Conservation (phyloP, 176 grass and related monocot species). For the Pontederia paniculata region DNA sequence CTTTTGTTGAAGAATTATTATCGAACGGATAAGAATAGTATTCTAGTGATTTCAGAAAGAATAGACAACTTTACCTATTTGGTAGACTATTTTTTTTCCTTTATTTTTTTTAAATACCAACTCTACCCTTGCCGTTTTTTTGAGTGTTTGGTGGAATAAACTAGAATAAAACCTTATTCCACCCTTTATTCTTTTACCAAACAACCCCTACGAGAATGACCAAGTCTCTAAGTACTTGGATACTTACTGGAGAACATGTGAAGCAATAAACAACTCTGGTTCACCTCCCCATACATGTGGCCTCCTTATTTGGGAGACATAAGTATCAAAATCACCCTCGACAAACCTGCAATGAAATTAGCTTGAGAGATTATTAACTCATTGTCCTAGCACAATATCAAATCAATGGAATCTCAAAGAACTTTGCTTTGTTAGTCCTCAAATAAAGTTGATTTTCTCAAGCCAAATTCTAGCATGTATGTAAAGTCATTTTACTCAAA, state of each 20-base stretch:
- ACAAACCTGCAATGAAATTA: slow-evolving; percentile 43
- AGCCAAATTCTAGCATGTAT: not conserved
- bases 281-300: slow-evolving; percentile 81
- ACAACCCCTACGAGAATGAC: too few species aligned
- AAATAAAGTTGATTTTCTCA: not conserved
- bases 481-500: too few species aligned
- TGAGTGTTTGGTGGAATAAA: too few species aligned
- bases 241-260: slow-evolving; percentile 76
- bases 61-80: too few species aligned
- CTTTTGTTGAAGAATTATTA: too few species aligned
- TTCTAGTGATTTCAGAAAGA: too few species aligned
- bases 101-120: too few species aligned
- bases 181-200: too few species aligned
- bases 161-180: too few species aligned
- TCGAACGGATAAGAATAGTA: too few species aligned
- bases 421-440: not conserved
- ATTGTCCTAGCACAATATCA: not conserved
- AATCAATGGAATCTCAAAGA: not conserved
- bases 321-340: slow-evolving; percentile 79
- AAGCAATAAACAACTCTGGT: slow-evolving; percentile 76
- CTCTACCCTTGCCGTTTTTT: too few species aligned
- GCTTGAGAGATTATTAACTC: not conserved
- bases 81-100: too few species aligned
- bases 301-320: slow-evolving; percentile 66
- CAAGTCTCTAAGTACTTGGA: not conserved